Evolutionary conservation across 2,329 filamentous ascomycete species (phyloP).

Genomic region (Penicillium sp.): DNA sequence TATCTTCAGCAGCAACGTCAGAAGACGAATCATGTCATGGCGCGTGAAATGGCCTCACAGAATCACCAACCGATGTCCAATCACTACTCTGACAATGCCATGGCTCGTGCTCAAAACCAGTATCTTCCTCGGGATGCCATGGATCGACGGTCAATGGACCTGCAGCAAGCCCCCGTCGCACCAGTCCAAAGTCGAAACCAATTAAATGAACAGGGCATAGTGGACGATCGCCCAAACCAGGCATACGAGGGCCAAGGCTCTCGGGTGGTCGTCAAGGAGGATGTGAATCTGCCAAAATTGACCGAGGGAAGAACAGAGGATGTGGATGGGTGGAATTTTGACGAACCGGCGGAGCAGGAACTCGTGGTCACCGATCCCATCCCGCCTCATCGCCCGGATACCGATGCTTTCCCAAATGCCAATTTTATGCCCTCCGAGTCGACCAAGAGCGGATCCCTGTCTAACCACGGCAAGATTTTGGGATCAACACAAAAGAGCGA

Average conservation of each 20-base stretch:
- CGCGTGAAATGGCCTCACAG: slow-evolving; percentile 54
- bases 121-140: slow-evolving; percentile 43
- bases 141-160: slow-evolving; percentile 41
- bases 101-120: slow-evolving; percentile 43
- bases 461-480: slow-evolving; percentile 78
- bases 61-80: slow-evolving; percentile 61
- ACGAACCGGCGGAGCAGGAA: slow-evolving; percentile 64
- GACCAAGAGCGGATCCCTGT: slow-evolving; percentile 60
- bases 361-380: slow-evolving; percentile 40
- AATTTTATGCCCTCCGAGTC: slow-evolving; percentile 77
- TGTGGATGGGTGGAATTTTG: slow-evolving; percentile 87
- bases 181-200: slow-evolving; percentile 53
- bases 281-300: slow-evolving; percentile 45
- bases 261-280: slow-evolving; percentile 47
- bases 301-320: slow-evolving; percentile 51
- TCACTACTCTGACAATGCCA: slow-evolving; percentile 44
- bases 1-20: slow-evolving; percentile 58
- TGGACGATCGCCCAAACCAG: slow-evolving; percentile 59
- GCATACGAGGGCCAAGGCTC: slow-evolving; percentile 59
- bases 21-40: slow-evolving; percentile 44
- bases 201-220: slow-evolving; percentile 40
- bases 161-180: slow-evolving; percentile 51
- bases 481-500: slow-evolving; percentile 65
- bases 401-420: slow-evolving; percentile 79
- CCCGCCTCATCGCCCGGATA: slow-evolving; percentile 70